These are phyloP conservation scores for Saccharomyces hybrid DNA, from an alignment of 1,139 yeast genomes.

Conservation along the genomic window DNA sequence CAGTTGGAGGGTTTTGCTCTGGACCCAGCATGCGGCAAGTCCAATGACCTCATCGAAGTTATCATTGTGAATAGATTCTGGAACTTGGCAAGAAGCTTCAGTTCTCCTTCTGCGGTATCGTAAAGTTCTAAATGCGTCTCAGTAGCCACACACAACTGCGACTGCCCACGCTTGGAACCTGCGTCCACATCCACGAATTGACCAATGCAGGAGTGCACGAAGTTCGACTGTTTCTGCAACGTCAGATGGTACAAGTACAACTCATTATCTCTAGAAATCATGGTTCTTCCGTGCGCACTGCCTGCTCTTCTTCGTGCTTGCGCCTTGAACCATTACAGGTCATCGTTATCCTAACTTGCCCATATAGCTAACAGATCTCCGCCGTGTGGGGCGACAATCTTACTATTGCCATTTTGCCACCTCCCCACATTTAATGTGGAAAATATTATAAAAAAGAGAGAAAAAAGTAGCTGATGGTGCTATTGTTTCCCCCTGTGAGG, in stretches of 20 bases:
- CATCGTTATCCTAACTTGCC: not conserved
- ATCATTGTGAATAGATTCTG: constrained; percentile 51
- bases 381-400: not conserved
- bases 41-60: constrained; percentile 37
- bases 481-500: not conserved
- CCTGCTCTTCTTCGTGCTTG: not conserved
- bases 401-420: not conserved
- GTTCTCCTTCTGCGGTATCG: constrained; percentile 49
- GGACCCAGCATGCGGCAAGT: constrained; percentile 30
- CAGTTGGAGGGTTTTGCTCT: constrained; percentile 43
- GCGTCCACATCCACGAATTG: constrained; percentile 54
- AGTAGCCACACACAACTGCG: constrained; percentile 28
- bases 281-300: not conserved
- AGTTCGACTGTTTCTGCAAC: constrained; percentile 48
- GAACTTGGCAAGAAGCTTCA: constrained; percentile 39
- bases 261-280: not conserved
- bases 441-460: not conserved
- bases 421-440: constrained; percentile 1
- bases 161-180: constrained; percentile 41
- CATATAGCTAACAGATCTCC: not conserved
- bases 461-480: not conserved
- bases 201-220: constrained; percentile 55
- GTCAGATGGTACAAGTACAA: constrained; percentile 56
- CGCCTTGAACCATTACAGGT: not conserved
- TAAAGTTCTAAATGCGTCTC: constrained; percentile 28